A percentile compares a stretch with the other conserved stretches of the same genome.
These are phyloP conservation scores for Rhododendron ovatum DNA, from an alignment of 148 eudicot genomes.

Conservation along the genomic window DNA sequence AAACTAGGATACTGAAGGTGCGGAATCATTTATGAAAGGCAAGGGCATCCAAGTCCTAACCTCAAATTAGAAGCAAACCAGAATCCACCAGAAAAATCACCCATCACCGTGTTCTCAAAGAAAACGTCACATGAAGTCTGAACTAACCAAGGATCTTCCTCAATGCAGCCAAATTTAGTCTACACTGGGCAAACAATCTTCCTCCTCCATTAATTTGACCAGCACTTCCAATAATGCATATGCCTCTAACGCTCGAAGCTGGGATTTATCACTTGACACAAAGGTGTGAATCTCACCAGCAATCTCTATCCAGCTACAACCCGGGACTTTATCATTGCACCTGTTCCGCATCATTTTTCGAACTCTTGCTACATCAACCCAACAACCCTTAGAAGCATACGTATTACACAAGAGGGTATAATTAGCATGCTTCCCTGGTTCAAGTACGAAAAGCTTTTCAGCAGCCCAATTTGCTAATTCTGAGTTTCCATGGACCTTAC, in stretches of 20 bases:
- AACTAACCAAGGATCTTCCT: neutral
- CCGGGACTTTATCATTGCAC: constrained; percentile 36
- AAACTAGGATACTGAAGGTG: neutral
- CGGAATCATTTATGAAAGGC: neutral
- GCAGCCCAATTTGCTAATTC: constrained; percentile 56
- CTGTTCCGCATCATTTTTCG: constrained; percentile 37
- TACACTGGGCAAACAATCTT: neutral
- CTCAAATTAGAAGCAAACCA: neutral
- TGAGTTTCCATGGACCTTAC: constrained; percentile 46
- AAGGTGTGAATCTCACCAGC: constrained; percentile 27
- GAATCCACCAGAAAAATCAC: neutral
- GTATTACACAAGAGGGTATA: constrained; percentile 54
- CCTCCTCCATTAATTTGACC: constrained; percentile 23
- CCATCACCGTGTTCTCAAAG: neutral
- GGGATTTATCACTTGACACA: constrained; percentile 27
- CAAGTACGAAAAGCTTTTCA: constrained; percentile 34
- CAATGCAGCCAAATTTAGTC: neutral
- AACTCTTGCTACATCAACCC: constrained; percentile 54
- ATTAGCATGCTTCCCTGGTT: constrained; percentile 42
- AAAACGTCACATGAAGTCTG: neutral
- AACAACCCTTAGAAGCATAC: constrained; percentile 52
- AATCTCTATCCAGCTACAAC: constrained; percentile 61
- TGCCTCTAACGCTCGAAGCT: constrained; percentile 15
- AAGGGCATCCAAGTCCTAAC: neutral
- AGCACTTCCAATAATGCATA: constrained; percentile 16